Percentiles rank a stretch among this genome's conserved stretches.
phyloP scores from a whole-genome alignment of 164 flowering plant species.

The Annona cherimola region DNA sequence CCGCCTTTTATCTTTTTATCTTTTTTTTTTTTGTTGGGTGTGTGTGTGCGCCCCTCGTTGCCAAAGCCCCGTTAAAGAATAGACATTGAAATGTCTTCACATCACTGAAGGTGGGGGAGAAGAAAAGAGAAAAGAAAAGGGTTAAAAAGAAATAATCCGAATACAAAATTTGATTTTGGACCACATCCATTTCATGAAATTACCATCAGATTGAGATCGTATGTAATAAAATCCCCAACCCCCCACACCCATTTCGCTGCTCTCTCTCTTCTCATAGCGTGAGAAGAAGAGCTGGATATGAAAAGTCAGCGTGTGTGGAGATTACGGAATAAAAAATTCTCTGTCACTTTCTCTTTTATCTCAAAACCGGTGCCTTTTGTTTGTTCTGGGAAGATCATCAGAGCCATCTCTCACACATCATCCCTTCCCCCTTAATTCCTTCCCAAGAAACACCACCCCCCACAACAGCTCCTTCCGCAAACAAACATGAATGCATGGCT shows the following conservation, averaged over 20 bases:
- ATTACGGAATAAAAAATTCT: not conserved
- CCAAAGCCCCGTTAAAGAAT: not conserved
- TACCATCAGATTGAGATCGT: not conserved
- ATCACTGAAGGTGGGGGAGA: not conserved
- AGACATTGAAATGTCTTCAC: not conserved
- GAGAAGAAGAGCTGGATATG: not conserved
- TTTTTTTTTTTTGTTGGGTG: not conserved
- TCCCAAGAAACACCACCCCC: constrained; percentile 9
- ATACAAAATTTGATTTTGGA: not conserved
- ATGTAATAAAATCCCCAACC: not conserved
- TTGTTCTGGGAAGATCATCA: not conserved
- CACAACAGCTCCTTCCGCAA: not conserved
- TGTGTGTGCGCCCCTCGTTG: too few relatives aligned
- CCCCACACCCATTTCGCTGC: not conserved
- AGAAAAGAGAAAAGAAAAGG: not conserved
- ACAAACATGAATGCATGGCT: constrained; percentile 14
- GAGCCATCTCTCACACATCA: not conserved
- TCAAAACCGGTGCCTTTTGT: not conserved
- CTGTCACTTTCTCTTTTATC: not conserved
- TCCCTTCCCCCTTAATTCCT: not conserved
- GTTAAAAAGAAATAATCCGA: not conserved
- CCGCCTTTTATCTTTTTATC: constrained; percentile 4
- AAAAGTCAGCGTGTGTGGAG: not conserved
- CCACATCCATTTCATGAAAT: not conserved
- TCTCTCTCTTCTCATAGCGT: not conserved